phyloP scores from a whole-genome alignment of 768 basidiomycete genomes.

The Obba rivulosa region DNA sequence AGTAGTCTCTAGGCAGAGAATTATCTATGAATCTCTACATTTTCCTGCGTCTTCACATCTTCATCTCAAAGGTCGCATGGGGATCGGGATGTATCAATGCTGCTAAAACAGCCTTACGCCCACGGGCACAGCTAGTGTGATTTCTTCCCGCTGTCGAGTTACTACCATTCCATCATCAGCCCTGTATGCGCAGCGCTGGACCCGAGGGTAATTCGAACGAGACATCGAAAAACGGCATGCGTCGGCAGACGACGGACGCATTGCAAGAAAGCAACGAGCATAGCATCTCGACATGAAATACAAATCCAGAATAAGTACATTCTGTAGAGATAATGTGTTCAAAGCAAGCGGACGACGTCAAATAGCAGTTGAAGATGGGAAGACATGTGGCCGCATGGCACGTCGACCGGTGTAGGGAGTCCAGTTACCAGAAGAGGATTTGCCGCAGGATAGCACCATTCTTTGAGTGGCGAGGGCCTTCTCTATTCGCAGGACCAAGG shows the following conservation, averaged over 20 bases:
- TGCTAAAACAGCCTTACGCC: too few relatives aligned
- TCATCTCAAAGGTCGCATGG: too few relatives aligned
- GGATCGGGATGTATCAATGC: too few relatives aligned
- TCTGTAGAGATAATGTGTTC: slow-evolving; percentile 4
- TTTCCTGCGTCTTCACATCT: too few relatives aligned
- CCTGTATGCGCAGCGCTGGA: too few relatives aligned
- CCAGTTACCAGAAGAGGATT: slow-evolving; percentile 21
- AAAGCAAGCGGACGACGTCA: slow-evolving; percentile 2
- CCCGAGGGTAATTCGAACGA: too few relatives aligned
- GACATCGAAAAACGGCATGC: too few relatives aligned
- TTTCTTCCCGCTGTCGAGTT: too few relatives aligned
- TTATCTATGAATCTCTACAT: too few relatives aligned
- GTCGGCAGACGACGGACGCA: too few relatives aligned
- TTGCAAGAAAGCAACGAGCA: slow-evolving; percentile 1
- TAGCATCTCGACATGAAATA: slow-evolving; percentile 8
- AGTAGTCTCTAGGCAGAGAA: slow-evolving; percentile 3
- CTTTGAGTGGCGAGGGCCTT: slow-evolving; percentile 16
- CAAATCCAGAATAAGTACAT: slow-evolving; percentile 8
- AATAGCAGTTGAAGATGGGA: background rate
- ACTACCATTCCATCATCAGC: too few relatives aligned
- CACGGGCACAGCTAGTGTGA: too few relatives aligned
- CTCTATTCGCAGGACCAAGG: slow-evolving; percentile 11
- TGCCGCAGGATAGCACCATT: slow-evolving; percentile 25
- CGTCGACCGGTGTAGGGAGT: background rate
- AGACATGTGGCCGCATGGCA: background rate